phyloP scores from a whole-genome alignment of 2,329 filamentous ascomycete species.

The Alternaria brassicae region DNA sequence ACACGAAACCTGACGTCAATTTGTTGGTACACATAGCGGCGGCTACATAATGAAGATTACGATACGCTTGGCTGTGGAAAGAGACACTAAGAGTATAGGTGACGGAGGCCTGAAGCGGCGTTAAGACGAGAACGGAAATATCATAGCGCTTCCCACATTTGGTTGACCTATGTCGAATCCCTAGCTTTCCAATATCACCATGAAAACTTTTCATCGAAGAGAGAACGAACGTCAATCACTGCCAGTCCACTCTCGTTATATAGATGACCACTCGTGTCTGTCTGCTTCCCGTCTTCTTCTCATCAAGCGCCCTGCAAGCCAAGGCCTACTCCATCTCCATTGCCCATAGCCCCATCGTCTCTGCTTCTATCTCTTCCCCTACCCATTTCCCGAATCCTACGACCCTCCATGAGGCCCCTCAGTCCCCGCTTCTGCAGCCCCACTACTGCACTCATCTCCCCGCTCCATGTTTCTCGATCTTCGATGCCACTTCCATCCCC shows the following conservation, averaged over 20 bases:
- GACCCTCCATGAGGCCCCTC: slow-evolving; percentile 91
- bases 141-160: not conserved
- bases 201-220: slow-evolving; percentile 1
- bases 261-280: slow-evolving; percentile 10
- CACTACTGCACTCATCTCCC: slow-evolving; percentile 86
- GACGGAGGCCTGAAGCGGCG: not conserved
- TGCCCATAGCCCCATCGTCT: slow-evolving; percentile 35
- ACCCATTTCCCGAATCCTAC: slow-evolving; percentile 79
- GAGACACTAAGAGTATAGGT: not conserved
- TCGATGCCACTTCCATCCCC: slow-evolving; percentile 47
- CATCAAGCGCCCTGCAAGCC: slow-evolving; percentile 33
- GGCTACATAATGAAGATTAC: not conserved
- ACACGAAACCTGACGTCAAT: not conserved
- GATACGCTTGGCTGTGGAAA: not conserved
- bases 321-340: slow-evolving; percentile 38
- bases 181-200: slow-evolving; percentile 3
- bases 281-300: not conserved
- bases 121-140: not conserved
- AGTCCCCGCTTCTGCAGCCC: slow-evolving; percentile 93
- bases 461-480: slow-evolving; percentile 75
- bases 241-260: slow-evolving; percentile 19
- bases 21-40: not conserved
- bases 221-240: slow-evolving; percentile 2
- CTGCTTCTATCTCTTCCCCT: slow-evolving; percentile 46
- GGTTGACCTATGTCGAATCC: not conserved